Conservation (phyloP, 2,329 filamentous ascomycete species). For the Xylaria arbuscula region DNA sequence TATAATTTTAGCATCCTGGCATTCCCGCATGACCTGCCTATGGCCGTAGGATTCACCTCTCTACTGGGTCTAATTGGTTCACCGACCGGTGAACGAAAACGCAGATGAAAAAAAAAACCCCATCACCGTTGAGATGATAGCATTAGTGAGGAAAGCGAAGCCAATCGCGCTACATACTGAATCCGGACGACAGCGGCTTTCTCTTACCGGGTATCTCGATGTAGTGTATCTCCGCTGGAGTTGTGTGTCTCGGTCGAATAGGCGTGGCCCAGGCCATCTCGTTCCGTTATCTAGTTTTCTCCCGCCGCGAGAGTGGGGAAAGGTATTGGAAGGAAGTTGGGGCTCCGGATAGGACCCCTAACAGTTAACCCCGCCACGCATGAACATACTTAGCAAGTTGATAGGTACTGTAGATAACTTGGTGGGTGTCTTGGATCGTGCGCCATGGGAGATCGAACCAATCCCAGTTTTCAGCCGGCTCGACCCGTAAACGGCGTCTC, state of each 20-base stretch:
- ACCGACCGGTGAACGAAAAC: constrained; percentile 5
- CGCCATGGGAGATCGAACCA: not conserved
- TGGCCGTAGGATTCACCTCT: not conserved
- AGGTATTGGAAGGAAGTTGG: not conserved
- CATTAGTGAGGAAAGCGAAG: not conserved
- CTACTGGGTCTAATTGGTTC: not conserved
- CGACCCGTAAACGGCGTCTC: constrained; percentile 21
- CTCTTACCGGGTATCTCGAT: not conserved
- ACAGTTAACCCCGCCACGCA: constrained; percentile 4
- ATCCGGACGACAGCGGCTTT: not conserved
- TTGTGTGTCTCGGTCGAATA: not conserved
- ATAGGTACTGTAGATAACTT: not conserved
- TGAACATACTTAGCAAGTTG: constrained; percentile 1
- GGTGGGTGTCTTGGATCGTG: constrained; percentile 1
- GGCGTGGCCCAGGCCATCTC: not conserved
- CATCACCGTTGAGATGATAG: constrained; percentile 2
- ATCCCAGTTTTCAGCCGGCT: constrained; percentile 12
- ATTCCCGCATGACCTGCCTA: not conserved
- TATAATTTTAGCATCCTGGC: constrained; percentile 9
- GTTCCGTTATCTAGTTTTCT: not conserved
- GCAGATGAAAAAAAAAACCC: not conserved
- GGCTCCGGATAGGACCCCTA: not conserved
- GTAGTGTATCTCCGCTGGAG: not conserved
- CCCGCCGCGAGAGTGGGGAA: not conserved
- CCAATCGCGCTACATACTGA: constrained; percentile 5